These are phyloP conservation scores for Ligustrum vulgare DNA, from an alignment of 257 asterid genomes.

Conservation along the genomic window DNA sequence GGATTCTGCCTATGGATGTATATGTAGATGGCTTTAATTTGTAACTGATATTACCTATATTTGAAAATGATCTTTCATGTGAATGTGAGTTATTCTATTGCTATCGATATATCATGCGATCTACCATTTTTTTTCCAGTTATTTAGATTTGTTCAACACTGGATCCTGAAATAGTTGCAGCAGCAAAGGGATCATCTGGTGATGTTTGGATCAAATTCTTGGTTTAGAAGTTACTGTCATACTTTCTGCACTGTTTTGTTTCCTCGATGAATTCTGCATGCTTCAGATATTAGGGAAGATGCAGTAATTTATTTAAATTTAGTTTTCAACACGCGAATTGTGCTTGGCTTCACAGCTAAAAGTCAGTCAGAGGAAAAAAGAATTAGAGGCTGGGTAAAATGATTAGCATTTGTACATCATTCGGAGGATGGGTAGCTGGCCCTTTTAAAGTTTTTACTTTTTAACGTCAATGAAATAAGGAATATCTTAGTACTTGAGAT, in stretches of 20 bases:
- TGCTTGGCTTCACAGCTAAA: neutral
- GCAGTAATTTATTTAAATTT: no score
- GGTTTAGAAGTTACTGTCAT: neutral
- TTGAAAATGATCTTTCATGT: neutral
- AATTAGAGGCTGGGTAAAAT: neutral
- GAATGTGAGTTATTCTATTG: neutral
- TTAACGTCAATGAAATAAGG: no score
- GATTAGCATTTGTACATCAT: neutral
- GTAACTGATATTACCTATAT: conserved; percentile 25
- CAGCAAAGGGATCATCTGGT: neutral
- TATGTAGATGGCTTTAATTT: conserved; percentile 23
- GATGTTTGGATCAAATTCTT: neutral
- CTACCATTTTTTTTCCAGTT: neutral
- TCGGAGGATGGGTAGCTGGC: neutral
- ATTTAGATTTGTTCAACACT: neutral
- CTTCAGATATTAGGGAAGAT: neutral
- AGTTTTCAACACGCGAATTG: neutral
- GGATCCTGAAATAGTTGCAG: neutral
- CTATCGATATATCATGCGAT: neutral
- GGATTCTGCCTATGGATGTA: conserved; percentile 13
- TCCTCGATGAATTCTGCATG: neutral
- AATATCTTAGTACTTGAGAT: neutral
- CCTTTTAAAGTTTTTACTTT: neutral
- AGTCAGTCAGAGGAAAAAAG: neutral
- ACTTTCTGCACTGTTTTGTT: neutral